Evolutionary conservation across 306 rosid species (phyloP).

Genomic region (Clitoria ternatea): DNA sequence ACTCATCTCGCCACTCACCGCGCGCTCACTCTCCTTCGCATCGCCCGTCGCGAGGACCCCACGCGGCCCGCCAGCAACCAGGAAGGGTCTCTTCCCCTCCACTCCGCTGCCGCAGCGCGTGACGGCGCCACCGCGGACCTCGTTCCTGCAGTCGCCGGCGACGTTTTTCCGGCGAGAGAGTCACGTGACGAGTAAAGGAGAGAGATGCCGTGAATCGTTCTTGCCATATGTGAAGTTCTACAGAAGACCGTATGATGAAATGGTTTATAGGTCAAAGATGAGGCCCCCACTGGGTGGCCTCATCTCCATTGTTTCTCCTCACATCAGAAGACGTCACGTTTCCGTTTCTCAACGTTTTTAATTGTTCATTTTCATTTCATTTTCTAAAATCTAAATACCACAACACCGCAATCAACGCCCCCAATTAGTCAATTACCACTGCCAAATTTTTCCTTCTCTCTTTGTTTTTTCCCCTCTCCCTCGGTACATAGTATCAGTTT

Average conservation of each 20-base stretch:
- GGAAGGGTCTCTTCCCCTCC: slow-evolving; percentile 72
- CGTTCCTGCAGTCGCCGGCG: slow-evolving; percentile 95
- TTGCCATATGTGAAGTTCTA: slow-evolving; percentile 66
- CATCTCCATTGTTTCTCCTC: slow-evolving; percentile 85
- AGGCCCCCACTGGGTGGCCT: slow-evolving; percentile 96
- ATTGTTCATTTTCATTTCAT: slow-evolving; percentile 4
- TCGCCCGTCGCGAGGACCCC: slow-evolving; percentile 76
- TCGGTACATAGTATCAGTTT: slow-evolving; percentile 30
- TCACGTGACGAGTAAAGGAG: slow-evolving; percentile 47
- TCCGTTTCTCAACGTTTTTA: slow-evolving; percentile 89
- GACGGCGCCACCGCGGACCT: slow-evolving; percentile 46
- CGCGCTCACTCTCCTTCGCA: slow-evolving; percentile 88
- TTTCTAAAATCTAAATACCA: not conserved
- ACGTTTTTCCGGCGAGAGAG: slow-evolving; percentile 63
- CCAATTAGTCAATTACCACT: not conserved
- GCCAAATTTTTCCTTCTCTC: not conserved
- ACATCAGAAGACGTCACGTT: slow-evolving; percentile 76
- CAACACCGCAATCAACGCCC: slow-evolving; percentile 21
- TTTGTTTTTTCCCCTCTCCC: not conserved
- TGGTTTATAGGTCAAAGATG: slow-evolving; percentile 94
- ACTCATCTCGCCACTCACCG: slow-evolving; percentile 80
- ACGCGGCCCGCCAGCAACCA: slow-evolving; percentile 41
- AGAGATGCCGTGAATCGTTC: slow-evolving; percentile 68
- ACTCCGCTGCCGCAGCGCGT: slow-evolving; percentile 81
- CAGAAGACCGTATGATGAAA: slow-evolving; percentile 83